Evolutionary conservation across 2,329 filamentous ascomycete species (phyloP).

Genomic region (Fusarium virguliforme): DNA sequence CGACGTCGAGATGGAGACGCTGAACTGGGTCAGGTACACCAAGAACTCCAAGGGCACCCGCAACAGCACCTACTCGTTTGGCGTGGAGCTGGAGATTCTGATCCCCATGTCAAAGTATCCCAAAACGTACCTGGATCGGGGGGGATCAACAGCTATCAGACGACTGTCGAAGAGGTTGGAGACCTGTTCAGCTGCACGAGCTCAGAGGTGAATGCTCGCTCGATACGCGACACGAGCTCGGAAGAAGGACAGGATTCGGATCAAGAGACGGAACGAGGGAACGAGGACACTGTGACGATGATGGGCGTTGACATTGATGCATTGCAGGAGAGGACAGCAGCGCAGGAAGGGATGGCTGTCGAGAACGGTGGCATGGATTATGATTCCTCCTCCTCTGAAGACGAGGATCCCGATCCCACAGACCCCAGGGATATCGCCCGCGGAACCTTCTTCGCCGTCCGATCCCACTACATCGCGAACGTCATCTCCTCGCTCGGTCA

Average conservation of each 20-base stretch:
- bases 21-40: background rate
- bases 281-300: too few relatives aligned
- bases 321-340: too few relatives aligned
- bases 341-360: too few relatives aligned
- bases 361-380: background rate
- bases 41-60: constrained; percentile 4
- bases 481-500: constrained; percentile 1
- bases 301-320: too few relatives aligned
- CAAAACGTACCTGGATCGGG: background rate
- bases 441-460: background rate
- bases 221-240: too few relatives aligned
- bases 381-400: background rate
- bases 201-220: background rate
- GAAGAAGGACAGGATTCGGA: too few relatives aligned
- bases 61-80: constrained; percentile 37
- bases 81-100: constrained; percentile 43
- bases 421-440: constrained; percentile 23
- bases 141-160: too few relatives aligned
- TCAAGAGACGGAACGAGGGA: too few relatives aligned
- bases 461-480: constrained; percentile 2
- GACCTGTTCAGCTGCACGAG: too few relatives aligned
- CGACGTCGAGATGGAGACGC: background rate
- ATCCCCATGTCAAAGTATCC: constrained; percentile 13
- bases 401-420: constrained; percentile 10
- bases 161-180: background rate